Conservation (phyloP, 306 rosid genomes). For the Acacia crassicarpa region DNA sequence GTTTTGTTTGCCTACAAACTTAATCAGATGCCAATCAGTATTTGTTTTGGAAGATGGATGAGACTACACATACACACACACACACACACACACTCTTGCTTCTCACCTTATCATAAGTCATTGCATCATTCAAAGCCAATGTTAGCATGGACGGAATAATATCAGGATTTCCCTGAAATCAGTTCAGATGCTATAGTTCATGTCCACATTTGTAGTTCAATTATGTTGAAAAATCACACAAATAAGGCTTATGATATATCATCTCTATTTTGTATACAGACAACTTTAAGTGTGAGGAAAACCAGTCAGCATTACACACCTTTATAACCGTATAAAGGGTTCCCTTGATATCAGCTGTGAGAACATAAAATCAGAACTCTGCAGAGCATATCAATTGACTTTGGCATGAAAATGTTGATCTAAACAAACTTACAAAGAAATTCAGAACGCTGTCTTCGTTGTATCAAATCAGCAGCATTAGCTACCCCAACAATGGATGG, state of each 20-base stretch:
- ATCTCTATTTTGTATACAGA: conserved; percentile 18
- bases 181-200: conserved; percentile 12
- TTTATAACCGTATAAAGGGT: conserved; percentile 65
- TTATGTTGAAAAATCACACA: conserved; percentile 5
- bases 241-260: neutral
- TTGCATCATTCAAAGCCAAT: conserved; percentile 82
- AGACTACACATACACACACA: neutral
- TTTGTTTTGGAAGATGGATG: conserved; percentile 23
- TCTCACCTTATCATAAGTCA: conserved; percentile 92
- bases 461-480: conserved; percentile 87
- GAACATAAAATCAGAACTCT: conserved; percentile 28
- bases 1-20: conserved; percentile 90
- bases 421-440: conserved; percentile 64
- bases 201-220: conserved; percentile 1
- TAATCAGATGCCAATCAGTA: conserved; percentile 42
- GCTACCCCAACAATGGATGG: conserved; percentile 57
- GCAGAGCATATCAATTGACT: conserved; percentile 26
- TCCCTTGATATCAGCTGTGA: conserved; percentile 68
- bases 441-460: conserved; percentile 87
- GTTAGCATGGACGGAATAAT: conserved; percentile 61
- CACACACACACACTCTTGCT: neutral
- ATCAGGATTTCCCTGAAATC: conserved; percentile 74
- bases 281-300: conserved; percentile 6
- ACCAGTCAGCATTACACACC: conserved; percentile 40
- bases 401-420: conserved; percentile 26